Evolutionary conservation across 2,329 filamentous ascomycete genomes (phyloP).

Genomic region (Albophoma yamanashiensis): DNA sequence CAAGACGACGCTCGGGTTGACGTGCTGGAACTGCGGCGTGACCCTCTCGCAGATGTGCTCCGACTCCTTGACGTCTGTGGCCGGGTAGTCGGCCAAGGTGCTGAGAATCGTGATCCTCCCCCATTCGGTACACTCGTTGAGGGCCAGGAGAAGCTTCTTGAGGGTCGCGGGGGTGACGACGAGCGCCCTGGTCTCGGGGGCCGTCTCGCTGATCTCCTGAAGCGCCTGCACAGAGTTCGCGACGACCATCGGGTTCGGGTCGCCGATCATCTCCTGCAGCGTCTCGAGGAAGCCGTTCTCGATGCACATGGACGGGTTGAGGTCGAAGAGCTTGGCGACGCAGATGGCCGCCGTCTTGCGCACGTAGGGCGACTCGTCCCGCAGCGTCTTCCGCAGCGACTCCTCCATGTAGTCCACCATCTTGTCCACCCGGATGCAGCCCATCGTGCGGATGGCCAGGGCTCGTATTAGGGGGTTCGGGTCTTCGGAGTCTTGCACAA

Average conservation of each 20-base stretch:
- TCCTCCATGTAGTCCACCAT: constrained; percentile 99
- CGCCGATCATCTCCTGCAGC: constrained; percentile 89
- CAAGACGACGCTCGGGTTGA: constrained; percentile 92
- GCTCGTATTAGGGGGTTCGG: constrained; percentile 93
- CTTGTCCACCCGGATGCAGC: constrained; percentile 95
- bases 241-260: constrained; percentile 98
- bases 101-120: constrained; percentile 87
- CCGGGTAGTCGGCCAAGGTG: constrained; percentile 79
- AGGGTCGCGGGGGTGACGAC: constrained; percentile 71
- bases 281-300: constrained; percentile 95
- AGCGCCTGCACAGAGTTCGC: constrained; percentile 94
- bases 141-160: constrained; percentile 91
- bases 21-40: constrained; percentile 93
- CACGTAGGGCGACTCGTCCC: constrained; percentile 96
- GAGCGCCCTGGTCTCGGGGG: constrained; percentile 82
- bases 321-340: constrained; percentile 93
- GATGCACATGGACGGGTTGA: constrained; percentile 84
- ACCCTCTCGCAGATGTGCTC: constrained; percentile 98
- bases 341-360: constrained; percentile 97
- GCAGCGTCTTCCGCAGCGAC: constrained; percentile 85
- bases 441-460: constrained; percentile 94
- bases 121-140: constrained; percentile 99
- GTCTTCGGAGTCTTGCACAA: constrained; percentile 97
- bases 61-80: constrained; percentile 83
- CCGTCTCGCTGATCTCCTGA: constrained; percentile 80